Base-by-base conservation (phyloP, 345 rosid species). In the Brassica juncea region DNA sequence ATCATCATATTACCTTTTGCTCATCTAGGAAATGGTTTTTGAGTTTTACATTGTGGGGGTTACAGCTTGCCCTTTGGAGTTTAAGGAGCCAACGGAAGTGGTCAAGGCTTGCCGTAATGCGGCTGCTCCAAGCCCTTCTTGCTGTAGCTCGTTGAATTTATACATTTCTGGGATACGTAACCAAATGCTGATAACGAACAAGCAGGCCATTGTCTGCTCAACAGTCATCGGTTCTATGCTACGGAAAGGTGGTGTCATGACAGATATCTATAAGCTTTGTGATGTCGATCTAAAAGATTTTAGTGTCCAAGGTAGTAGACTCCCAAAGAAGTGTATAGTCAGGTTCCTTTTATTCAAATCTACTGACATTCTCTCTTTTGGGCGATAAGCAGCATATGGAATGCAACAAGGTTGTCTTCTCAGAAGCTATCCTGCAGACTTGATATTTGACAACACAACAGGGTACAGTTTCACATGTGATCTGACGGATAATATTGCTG, bases 381-480 rank as follows among this genome's bases (percentile, higher is more conserved):
- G 42, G 73, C 52, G 54, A 61, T 75, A 81, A 74, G 84, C 89
- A 93, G 97, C 89, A 10, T 91, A 90, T 75, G 94, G 96, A 71
- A 77, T 82, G 81, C 94, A 86, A 79, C 89, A 91, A 93, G 98
- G 98, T 94, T 95, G 99, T 86, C 89, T 95, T 49, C 94, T 93
- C 6, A 87, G 93, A 69, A 95, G 98, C 88, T 89, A 75, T 82
- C 97, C 97, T 16, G 84, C 93, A 42, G 93, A 93, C 86, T 84
- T 93, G 82, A 78, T 88, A 68, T 83, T 90, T 78, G 99, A 95
- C 85, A 95, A 91, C 80, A 72, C 86, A 32, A 89, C 98, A 23
- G 99, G 98, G 60, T 89, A 84, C 86, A 90, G 97, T 77, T 90
- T 95, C 85, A 89, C 94, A n/a, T 95, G 98, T 66, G 99, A 95